Conservation (phyloP, 1,139 yeast genomes). For the Nematodospora anomalae region DNA sequence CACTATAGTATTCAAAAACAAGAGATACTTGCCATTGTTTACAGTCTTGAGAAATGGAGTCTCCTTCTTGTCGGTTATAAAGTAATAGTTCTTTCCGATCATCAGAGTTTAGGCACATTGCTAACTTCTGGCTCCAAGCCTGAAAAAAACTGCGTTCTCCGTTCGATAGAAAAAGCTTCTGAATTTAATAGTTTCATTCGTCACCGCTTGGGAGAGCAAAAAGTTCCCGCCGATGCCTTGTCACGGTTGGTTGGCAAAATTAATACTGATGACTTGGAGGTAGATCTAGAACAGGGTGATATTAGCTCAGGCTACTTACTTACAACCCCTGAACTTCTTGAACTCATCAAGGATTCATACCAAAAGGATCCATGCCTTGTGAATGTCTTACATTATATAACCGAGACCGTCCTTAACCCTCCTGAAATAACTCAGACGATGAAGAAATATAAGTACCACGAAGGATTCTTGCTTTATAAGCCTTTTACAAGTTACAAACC, state of each 20-base stretch:
- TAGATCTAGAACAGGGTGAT: background rate
- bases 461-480: conserved; percentile 1
- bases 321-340: background rate
- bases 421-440: background rate
- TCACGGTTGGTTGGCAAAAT: background rate
- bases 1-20: background rate
- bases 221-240: background rate
- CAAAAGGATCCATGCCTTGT: background rate
- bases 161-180: background rate
- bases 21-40: background rate
- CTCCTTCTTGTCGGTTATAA: background rate
- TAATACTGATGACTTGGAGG: background rate
- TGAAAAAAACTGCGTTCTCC: background rate
- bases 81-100: background rate
- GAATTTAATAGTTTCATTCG: background rate
- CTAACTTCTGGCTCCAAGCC: background rate
- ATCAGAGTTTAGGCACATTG: background rate
- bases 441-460: background rate
- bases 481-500: background rate
- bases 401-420: background rate
- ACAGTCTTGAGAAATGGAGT: background rate
- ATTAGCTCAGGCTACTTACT: background rate
- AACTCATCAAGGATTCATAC: background rate
- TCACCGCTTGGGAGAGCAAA: background rate
- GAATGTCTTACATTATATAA: background rate